Percentiles rank a stretch among this genome's conserved stretches.
Evolutionary conservation across 129 eudicot species (phyloP).

Genomic region (Flaveria bidentis): DNA sequence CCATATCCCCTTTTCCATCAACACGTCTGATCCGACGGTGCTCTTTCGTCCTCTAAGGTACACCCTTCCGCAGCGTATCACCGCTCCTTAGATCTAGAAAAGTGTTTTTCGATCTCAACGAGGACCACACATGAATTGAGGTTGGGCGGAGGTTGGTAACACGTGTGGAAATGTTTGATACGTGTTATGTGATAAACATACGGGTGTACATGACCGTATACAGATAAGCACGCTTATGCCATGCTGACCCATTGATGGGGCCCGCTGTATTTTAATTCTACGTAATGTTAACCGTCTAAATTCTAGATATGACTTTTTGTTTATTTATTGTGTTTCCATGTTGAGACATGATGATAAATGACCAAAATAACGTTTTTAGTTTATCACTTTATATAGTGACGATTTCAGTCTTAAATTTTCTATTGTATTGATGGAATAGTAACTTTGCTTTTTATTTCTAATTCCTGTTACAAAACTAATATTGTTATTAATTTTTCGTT

Average conservation of each 20-base stretch:
- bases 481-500: too few relatives aligned
- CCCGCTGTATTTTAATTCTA: background rate
- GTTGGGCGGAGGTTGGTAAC: too few relatives aligned
- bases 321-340: background rate
- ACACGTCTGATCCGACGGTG: constrained; percentile 17
- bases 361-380: too few relatives aligned
- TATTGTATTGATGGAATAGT: too few relatives aligned
- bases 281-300: background rate
- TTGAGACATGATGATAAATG: background rate
- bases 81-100: background rate
- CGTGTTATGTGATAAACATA: constrained; percentile 23
- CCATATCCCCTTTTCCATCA: constrained; percentile 14
- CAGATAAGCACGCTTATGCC: constrained; percentile 7
- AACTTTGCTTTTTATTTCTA: too few relatives aligned
- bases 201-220: constrained; percentile 25
- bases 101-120: background rate
- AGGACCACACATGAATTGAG: background rate
- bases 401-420: too few relatives aligned
- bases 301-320: background rate
- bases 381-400: too few relatives aligned
- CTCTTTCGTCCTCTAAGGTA: background rate
- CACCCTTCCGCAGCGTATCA: constrained; percentile 26
- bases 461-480: too few relatives aligned
- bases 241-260: background rate
- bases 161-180: constrained; percentile 20